Evolutionary conservation across 78 protist genomes (phyloP).

Genomic region (Polysphondylium violaceum): DNA sequence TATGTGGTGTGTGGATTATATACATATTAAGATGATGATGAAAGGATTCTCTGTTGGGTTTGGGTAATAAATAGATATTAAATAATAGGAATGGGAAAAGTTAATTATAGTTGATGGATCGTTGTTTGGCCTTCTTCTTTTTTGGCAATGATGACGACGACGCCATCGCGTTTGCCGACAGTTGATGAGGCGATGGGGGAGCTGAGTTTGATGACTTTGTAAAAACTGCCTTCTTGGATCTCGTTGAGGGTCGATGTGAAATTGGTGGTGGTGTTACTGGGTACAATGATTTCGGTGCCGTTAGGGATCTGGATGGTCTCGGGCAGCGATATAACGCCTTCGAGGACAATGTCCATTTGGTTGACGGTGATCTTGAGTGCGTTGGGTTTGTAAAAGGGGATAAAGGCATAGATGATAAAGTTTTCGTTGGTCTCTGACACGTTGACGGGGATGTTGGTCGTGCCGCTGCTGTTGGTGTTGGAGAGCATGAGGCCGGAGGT

Average conservation of each 20-base stretch:
- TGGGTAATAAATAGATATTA: no score
- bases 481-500: neutral
- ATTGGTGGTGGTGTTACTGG: conserved; percentile 16
- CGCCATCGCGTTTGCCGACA: conserved; percentile 74
- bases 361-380: conserved; percentile 57
- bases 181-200: conserved; percentile 52
- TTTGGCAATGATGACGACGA: conserved; percentile 62
- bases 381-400: conserved; percentile 72
- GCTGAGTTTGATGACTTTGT: conserved; percentile 38
- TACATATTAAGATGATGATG: no score
- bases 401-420: conserved; percentile 64
- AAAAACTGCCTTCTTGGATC: conserved; percentile 67
- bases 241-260: conserved; percentile 10
- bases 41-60: no score
- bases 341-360: conserved; percentile 74
- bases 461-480: no score
- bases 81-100: no score
- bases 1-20: no score
- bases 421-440: conserved; percentile 43
- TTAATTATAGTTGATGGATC: conserved; percentile 50
- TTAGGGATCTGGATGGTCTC: conserved; percentile 67
- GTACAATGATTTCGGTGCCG: conserved; percentile 53
- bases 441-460: conserved; percentile 58
- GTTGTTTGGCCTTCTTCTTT: conserved; percentile 71
- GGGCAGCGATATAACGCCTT: conserved; percentile 60